phyloP scores from a whole-genome alignment of 805 yeast species.

The Candida maris region DNA sequence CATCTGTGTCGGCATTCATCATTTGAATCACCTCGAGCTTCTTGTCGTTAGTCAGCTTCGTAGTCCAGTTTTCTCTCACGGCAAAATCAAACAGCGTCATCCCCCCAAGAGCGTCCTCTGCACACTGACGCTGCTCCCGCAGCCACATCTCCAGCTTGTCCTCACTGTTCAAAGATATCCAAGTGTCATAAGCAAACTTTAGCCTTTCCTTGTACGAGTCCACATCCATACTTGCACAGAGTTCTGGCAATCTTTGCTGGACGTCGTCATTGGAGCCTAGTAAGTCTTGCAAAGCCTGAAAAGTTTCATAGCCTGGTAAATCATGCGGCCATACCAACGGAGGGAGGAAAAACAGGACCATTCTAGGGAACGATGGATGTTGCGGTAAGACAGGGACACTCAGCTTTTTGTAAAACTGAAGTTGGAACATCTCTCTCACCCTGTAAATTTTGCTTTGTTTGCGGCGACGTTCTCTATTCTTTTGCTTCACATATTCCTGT shows the following conservation, averaged over 20 bases:
- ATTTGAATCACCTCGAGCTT: slow-evolving; percentile 12
- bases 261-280: slow-evolving; percentile 19
- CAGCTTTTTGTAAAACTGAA: slow-evolving; percentile 34
- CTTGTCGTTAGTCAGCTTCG: slow-evolving; percentile 20
- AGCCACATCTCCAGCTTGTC: slow-evolving; percentile 41
- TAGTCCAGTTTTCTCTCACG: slow-evolving; percentile 39
- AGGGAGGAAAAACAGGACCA: slow-evolving; percentile 44
- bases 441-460: slow-evolving; percentile 39
- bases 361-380: slow-evolving; percentile 47
- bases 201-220: slow-evolving; percentile 34
- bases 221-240: slow-evolving; percentile 7
- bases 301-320: slow-evolving; percentile 47
- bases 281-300: slow-evolving; percentile 27
- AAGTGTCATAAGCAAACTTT: slow-evolving; percentile 43
- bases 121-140: slow-evolving; percentile 40
- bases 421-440: slow-evolving; percentile 35
- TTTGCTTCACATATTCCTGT: slow-evolving; percentile 44
- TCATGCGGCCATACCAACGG: slow-evolving; percentile 50
- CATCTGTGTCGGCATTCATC: slow-evolving; percentile 2
- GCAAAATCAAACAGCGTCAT: slow-evolving; percentile 42
- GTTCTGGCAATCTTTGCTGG: slow-evolving; percentile 22
- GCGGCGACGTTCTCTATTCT: slow-evolving; percentile 43
- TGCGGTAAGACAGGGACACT: slow-evolving; percentile 38
- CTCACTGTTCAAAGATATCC: slow-evolving; percentile 36
- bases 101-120: slow-evolving; percentile 40